Evolutionary conservation across 345 rosid species (phyloP), one percentile per base, ranked within the genome.

Genomic region (Arabis hirsuta): DNA sequence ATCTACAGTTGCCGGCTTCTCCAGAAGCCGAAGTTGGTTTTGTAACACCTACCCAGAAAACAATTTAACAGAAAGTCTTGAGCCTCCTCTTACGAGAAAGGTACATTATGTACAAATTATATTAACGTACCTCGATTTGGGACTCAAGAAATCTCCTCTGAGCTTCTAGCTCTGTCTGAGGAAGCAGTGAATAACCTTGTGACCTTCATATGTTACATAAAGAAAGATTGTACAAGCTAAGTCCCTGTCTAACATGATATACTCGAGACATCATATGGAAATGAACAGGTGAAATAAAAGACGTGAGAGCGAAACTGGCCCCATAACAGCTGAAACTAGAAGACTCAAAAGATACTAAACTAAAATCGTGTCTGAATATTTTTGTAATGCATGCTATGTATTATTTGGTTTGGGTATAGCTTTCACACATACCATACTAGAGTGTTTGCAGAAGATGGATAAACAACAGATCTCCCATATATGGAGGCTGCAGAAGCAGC

Each of bases 401-500:
- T 22, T 36, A 57, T 58, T 11, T 11, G 50, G 9, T 39, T 71
- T 39, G 27, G 44, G 16, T 8, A 72, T 41, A 42, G 39, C 38
- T 43, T 64, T 44, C 11, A 48, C 7, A 69, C 87, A 56, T 81
- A 89, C 97, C 97, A 85, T n/a, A 54, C 87, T 63, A 75, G 53
- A 16, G 86, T 73, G 79, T 76, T 89, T 72, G 90, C 81, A 45
- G 88, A 85, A 72, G 90, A 84, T 72, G 98, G 97, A 83, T 94
- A 91, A 59, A 88, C 90, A 70, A 81, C 71, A 29, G 96, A 91
- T 76, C 81, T 94, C 67, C 85, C 96, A 73, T 91, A 91, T 73
- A 88, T 54, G 31, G 98, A 73, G 11, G 97, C 96, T 8, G 98
- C 97, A 10, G 90, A 80, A 0, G 87, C 88, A 43, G 96, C 96